Base-by-base conservation (phyloP, 2,329 filamentous ascomycete genomes). In the Ceratocystiopsis sp. region DNA sequence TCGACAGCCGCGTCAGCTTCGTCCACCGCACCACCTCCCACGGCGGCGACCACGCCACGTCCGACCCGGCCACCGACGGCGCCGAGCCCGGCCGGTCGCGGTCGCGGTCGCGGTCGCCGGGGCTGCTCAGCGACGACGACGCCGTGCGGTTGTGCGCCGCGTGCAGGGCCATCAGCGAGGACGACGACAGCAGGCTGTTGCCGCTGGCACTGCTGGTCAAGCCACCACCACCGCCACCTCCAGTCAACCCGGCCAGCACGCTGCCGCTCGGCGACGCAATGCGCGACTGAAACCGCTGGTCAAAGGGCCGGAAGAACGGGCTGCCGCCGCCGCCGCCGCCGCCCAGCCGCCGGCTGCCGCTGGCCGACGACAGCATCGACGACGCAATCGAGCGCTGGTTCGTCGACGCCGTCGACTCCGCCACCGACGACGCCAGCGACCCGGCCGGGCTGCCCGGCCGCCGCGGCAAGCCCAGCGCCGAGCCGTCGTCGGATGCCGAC, bases 11-110 rank as follows among this genome's bases (percentile, higher is more conserved):
- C 55, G 79, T 84, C 45, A 98, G 64, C 56, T 83, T 91, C 1
- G 85, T 96, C 93, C 93, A 98, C 55, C 87, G 74, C 46, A 98
- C 82, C 43, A 96, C 86, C 55, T 98, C 91, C 93, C 91, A 98
- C 2, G 91, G 91, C 6, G 84, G 77, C 43, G 84, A 78, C 16
- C 45, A 16, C 3, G 77, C 82, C 13, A 42, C 45, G 12, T 40
- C 40, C 21, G 18, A 33, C 18, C 40, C 40, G n/a, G 37, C 37
- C n/a, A 42, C 33, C 5, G n/a, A 38, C 3, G 29, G 32, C n/a
- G 42, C 38, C 13, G 35, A 18, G 5, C 37, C 33, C n/a, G 38
- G 37, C 25, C 13, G 37, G 18, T 41, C 12, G 17, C n/a, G 19
- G 3, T 15, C 38, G 16, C 35, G 18, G n/a, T 37, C 9, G 16